phyloP scores from a whole-genome alignment of 2,329 filamentous ascomycete genomes.

The Colletotrichum eleusines region DNA sequence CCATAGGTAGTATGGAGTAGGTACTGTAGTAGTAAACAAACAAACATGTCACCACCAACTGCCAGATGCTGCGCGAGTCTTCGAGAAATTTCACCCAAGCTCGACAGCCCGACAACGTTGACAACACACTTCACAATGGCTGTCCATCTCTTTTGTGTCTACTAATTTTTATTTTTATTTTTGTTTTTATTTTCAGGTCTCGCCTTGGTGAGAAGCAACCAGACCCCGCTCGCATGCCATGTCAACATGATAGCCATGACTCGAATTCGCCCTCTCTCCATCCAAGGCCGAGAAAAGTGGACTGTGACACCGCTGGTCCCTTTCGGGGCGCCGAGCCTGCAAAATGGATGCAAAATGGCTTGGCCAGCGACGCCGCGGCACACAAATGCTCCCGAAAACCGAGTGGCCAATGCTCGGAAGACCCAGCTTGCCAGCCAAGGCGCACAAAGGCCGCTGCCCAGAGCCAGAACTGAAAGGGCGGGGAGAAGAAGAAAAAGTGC shows the following conservation, averaged over 20 bases:
- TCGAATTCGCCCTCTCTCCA: constrained; percentile 8
- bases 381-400: background rate
- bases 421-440: constrained; percentile 26
- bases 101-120: background rate
- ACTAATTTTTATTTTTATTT: no score
- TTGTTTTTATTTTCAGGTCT: background rate
- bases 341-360: constrained; percentile 35
- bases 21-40: background rate
- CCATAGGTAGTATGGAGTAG: no score
- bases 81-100: constrained; percentile 30
- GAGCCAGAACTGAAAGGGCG: no score
- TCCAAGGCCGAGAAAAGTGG: constrained; percentile 35
- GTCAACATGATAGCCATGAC: constrained; percentile 18
- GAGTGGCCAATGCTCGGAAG: constrained; percentile 38
- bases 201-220: no score
- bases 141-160: background rate
- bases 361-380: constrained; percentile 32
- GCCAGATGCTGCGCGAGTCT: constrained; percentile 7
- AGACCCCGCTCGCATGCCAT: background rate
- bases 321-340: constrained; percentile 40
- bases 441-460: constrained; percentile 25
- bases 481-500: background rate
- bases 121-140: background rate
- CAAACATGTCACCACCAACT: constrained; percentile 7
- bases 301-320: constrained; percentile 29